These are phyloP conservation scores for Curvularia sp. DNA, from an alignment of 2,329 filamentous ascomycete genomes.

Conservation along the genomic window DNA sequence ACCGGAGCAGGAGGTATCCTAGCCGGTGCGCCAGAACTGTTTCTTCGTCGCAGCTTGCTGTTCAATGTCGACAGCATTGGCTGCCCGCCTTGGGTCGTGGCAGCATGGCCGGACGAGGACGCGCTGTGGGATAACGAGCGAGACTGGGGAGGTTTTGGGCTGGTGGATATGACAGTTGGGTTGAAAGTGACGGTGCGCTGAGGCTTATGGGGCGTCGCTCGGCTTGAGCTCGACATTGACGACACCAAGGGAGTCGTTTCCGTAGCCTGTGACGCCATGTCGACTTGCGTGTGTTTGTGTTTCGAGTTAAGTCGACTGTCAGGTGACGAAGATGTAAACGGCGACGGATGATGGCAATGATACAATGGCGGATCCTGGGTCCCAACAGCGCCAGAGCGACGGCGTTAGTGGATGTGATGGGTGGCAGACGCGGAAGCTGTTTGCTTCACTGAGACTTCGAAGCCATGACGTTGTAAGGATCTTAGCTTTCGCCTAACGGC, in stretches of 20 bases:
- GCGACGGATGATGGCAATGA: conserved; percentile 6
- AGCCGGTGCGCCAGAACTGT: conserved; percentile 75
- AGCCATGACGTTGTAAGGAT: conserved; percentile 25
- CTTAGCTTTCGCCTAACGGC: conserved; percentile 18
- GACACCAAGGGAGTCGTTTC: conserved; percentile 50
- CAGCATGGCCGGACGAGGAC: conserved; percentile 36
- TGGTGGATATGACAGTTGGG: conserved; percentile 61
- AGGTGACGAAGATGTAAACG: background rate
- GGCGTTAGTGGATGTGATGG: conserved; percentile 19
- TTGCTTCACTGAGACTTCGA: conserved; percentile 24
- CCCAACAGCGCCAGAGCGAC: conserved; percentile 21
- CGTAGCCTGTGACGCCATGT: conserved; percentile 47
- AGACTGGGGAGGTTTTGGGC: conserved; percentile 47
- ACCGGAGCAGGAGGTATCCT: conserved; percentile 52
- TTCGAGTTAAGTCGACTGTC: conserved; percentile 3
- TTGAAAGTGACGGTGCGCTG: conserved; percentile 79
- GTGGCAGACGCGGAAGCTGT: conserved; percentile 19
- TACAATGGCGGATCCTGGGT: conserved; percentile 13
- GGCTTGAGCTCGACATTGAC: conserved; percentile 42
- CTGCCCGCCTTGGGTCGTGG: conserved; percentile 51
- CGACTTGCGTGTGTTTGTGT: conserved; percentile 5
- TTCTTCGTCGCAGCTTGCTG: conserved; percentile 83
- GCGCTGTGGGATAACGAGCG: conserved; percentile 40
- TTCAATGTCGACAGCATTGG: conserved; percentile 76
- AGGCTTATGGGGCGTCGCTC: conserved; percentile 47